These are phyloP conservation scores for Millerago galiae DNA, from an alignment of 805 yeast species.

Conservation along the genomic window DNA sequence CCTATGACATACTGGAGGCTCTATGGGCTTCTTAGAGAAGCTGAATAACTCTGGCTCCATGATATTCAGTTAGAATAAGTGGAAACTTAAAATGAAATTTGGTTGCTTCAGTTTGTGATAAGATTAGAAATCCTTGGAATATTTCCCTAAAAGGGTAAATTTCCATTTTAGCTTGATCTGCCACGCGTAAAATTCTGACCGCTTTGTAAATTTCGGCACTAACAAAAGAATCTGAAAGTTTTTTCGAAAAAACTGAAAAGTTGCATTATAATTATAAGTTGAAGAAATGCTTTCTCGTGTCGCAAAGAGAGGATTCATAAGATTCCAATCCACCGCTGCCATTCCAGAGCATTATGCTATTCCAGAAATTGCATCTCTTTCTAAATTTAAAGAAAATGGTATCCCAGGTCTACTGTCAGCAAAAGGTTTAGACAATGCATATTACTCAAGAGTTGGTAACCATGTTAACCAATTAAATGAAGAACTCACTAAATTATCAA, in stretches of 20 bases:
- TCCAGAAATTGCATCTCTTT: slow-evolving; percentile 9
- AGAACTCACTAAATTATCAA: slow-evolving; percentile 20
- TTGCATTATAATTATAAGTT: not conserved
- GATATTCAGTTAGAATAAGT: not conserved
- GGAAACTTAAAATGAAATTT: not conserved
- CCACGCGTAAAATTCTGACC: slow-evolving; percentile 1
- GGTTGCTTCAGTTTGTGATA: not conserved
- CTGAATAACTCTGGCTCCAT: slow-evolving; percentile 18
- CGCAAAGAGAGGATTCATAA: slow-evolving; percentile 1
- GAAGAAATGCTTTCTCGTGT: slow-evolving; percentile 1
- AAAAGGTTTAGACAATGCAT: slow-evolving; percentile 42
- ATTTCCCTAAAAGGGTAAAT: slow-evolving; percentile 8
- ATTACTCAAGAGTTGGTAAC: slow-evolving; percentile 38
- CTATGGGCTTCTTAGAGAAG: slow-evolving; percentile 23
- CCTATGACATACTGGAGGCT: slow-evolving; percentile 6
- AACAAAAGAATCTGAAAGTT: slow-evolving; percentile 7
- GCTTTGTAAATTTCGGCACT: slow-evolving; percentile 16
- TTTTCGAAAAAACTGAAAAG: not conserved
- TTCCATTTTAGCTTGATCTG: not conserved
- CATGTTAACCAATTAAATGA: slow-evolving; percentile 36
- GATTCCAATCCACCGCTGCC: slow-evolving; percentile 5
- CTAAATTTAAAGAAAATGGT: slow-evolving; percentile 26
- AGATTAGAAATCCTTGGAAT: slow-evolving; percentile 3
- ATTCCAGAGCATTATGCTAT: slow-evolving; percentile 11
- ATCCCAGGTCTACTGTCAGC: slow-evolving; percentile 44